Evolutionary conservation across 257 asterid genomes (phyloP), one percentile per base, ranked within the genome.

Genomic region (Rehmannia glutinosa): DNA sequence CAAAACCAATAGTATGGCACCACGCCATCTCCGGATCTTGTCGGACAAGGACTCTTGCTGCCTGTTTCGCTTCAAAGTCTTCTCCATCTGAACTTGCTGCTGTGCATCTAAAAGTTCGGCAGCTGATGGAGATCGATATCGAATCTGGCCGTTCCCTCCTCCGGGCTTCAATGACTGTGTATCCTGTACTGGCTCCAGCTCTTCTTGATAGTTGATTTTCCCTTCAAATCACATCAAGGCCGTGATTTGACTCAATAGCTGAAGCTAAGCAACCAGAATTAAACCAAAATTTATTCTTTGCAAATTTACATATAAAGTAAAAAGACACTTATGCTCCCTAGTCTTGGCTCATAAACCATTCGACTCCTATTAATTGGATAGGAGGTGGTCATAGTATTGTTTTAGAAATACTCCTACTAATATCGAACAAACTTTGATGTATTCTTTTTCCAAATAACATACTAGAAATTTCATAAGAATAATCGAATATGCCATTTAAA

Each of bases 91-190:
- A 66, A 72, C 82, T 69, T 62, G 83, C 75, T 71, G 75, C 75
- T 85, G 94, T 12, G 86, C 87, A 61, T 90, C 93, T 36, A 87
- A 66, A 11, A 92, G 87, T 58, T 92, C 98, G 2, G 94, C 85
- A 30, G 97, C 97, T 23, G 98, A 92, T 30, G 98, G 98, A 50
- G 98, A 92, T 50, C 98, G 92, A 56, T 77, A 86, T 42, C 97
- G 95, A 87, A 92, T 90, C 89, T 87, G 96, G 71, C 92, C 94
- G 92, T 81, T 90, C 43, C 90, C 96, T 62, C 88, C 85, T 17
- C 75, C 82, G 57, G 93, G 80, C 60, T 87, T 82, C 85, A 78
- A 58, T 52, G 83, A 45, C 81, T 71, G 84, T 6, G 78, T 49
- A 7, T 79, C 84, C 75, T 75, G 76, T 41, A 69, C 71, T 58